Evolutionary conservation across 2,329 filamentous ascomycete genomes (phyloP).

Genomic region (Parascedosporium putredinis): DNA sequence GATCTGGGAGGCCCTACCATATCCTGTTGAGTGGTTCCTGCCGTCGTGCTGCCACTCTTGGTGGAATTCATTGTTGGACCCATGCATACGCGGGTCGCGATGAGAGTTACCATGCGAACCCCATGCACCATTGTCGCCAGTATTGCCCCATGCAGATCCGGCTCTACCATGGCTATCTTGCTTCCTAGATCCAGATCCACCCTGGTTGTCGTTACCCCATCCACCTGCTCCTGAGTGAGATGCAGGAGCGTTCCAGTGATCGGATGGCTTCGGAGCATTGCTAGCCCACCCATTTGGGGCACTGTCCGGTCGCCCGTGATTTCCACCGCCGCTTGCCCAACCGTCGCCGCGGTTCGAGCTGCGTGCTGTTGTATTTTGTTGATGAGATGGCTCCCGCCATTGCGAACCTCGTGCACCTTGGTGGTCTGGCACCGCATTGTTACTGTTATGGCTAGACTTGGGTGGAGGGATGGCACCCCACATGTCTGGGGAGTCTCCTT

Average conservation of each 20-base stretch:
- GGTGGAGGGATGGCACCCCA: constrained; percentile 1
- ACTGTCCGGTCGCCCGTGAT: neutral
- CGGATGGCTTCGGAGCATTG: neutral
- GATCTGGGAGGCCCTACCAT: neutral
- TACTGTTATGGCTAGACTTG: neutral
- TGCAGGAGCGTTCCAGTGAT: neutral
- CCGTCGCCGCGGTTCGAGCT: neutral
- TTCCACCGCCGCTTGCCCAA: neutral
- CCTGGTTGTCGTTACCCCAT: constrained; percentile 4
- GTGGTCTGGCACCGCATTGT: neutral
- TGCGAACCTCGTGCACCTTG: neutral
- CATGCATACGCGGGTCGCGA: no score
- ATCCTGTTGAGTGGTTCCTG: neutral
- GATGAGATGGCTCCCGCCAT: no score
- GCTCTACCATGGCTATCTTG: constrained; percentile 3
- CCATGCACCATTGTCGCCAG: neutral
- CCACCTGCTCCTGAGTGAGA: neutral
- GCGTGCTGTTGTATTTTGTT: no score
- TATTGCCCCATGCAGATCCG: neutral
- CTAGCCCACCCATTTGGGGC: neutral
- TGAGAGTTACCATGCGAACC: neutral
- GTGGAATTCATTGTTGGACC: no score
- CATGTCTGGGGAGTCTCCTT: neutral
- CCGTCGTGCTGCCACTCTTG: neutral
- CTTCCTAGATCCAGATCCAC: neutral